A percentile compares a stretch with the other conserved stretches of the same genome.
Conservation (phyloP, 1,139 yeast species). For the Debaryomyces nepalensis region DNA sequence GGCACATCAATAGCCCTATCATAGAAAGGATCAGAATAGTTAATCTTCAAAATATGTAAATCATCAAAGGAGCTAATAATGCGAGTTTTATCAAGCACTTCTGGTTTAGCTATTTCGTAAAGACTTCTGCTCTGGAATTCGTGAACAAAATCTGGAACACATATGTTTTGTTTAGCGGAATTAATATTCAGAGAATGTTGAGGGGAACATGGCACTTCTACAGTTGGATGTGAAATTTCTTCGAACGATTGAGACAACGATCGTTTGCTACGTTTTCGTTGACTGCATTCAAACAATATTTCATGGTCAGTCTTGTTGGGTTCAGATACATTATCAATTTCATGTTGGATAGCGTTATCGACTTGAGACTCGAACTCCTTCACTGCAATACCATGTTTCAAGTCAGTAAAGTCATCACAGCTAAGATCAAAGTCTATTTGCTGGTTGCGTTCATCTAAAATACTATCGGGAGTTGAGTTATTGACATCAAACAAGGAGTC, state of each 20-base stretch:
- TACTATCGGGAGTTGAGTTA: no score
- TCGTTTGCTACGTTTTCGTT: slow-evolving; percentile 12
- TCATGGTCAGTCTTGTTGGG: slow-evolving; percentile 20
- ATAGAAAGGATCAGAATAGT: slow-evolving; percentile 68
- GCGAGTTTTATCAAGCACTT: slow-evolving; percentile 22
- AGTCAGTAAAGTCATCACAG: slow-evolving; percentile 13
- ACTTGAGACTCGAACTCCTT: neutral
- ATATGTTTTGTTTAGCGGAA: neutral
- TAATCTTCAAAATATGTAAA: slow-evolving; percentile 52
- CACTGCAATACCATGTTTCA: neutral
- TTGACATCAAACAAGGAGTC: slow-evolving; percentile 19
- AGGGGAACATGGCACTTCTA: slow-evolving; percentile 8
- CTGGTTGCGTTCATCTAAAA: neutral
- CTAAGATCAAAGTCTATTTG: neutral
- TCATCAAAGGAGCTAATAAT: slow-evolving; percentile 45
- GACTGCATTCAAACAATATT: slow-evolving; percentile 21
- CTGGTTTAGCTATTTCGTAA: slow-evolving; percentile 28
- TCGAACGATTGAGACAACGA: slow-evolving; percentile 3
- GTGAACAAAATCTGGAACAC: neutral
- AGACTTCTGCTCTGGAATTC: slow-evolving; percentile 11
- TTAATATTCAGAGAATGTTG: neutral
- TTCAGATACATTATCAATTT: slow-evolving; percentile 11
- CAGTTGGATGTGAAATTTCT: neutral
- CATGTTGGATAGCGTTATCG: slow-evolving; percentile 1
- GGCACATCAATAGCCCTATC: slow-evolving; percentile 57